phyloP scores from a whole-genome alignment of 495 filamentous ascomycete species.

The Penicillium coffeae region DNA sequence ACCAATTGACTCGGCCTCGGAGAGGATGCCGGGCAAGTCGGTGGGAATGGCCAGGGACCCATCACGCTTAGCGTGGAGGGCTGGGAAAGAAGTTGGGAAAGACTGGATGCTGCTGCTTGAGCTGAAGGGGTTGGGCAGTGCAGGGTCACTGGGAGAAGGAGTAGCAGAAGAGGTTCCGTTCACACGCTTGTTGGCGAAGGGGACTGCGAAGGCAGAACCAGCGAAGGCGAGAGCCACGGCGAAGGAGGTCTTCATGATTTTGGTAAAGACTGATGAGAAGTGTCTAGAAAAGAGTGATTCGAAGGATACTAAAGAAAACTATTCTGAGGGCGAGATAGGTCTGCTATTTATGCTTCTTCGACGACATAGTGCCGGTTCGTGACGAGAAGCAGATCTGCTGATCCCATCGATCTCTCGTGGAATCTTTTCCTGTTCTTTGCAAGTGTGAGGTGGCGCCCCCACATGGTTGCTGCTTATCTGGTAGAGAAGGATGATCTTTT shows the following conservation, averaged over 20 bases:
- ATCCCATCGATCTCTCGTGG: not conserved
- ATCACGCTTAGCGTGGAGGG: slow-evolving; percentile 11
- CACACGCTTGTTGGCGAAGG: too few relatives aligned
- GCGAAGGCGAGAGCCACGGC: slow-evolving; percentile 14
- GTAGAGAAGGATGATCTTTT: not conserved
- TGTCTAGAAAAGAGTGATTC: slow-evolving; percentile 5
- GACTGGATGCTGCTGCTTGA: slow-evolving; percentile 1
- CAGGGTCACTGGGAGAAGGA: not conserved
- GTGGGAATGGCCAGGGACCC: slow-evolving; percentile 13
- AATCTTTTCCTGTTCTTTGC: not conserved
- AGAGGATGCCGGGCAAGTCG: slow-evolving; percentile 5
- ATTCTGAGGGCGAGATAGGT: not conserved
- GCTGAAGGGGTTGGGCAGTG: slow-evolving; percentile 7
- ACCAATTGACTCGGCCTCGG: slow-evolving; percentile 7
- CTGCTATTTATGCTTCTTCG: slow-evolving; percentile 16
- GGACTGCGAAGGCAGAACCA: slow-evolving; percentile 14
- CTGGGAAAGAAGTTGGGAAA: not conserved
- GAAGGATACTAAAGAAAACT: slow-evolving; percentile 8
- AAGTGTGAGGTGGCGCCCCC: not conserved
- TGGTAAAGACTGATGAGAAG: too few relatives aligned
- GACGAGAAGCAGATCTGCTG: not conserved
- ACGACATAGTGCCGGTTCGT: not conserved
- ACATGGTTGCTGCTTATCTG: not conserved
- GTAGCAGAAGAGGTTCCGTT: not conserved
- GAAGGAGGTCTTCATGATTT: slow-evolving; percentile 19